Evolutionary conservation across 306 rosid species (phyloP).

Genomic region (Rubus idaeus): DNA sequence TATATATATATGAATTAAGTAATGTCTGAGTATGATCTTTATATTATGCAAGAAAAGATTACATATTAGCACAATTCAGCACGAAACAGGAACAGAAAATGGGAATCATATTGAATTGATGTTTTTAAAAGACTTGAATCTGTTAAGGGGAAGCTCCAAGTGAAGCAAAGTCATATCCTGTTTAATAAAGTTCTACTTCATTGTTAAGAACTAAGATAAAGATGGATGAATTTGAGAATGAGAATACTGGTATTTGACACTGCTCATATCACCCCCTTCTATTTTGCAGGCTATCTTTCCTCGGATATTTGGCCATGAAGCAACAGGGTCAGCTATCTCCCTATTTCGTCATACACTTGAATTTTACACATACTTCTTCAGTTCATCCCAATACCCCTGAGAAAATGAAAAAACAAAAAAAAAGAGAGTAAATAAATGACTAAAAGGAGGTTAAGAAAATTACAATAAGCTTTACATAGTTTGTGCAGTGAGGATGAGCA

Average conservation of each 20-base stretch:
- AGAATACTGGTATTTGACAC: neutral
- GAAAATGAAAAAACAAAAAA: neutral
- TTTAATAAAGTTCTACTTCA: neutral
- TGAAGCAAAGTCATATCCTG: neutral
- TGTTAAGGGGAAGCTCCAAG: neutral
- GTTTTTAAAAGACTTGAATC: neutral
- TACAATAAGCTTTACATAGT: neutral
- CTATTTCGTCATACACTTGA: conserved; percentile 13
- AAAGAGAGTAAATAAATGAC: neutral
- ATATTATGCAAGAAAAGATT: neutral
- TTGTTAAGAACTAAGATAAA: neutral
- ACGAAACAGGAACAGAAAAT: neutral
- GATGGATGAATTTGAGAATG: neutral
- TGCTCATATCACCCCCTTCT: neutral
- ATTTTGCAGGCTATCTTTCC: conserved; percentile 84
- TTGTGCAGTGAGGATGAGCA: neutral
- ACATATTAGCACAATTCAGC: neutral
- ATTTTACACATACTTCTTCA: conserved; percentile 2
- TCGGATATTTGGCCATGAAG: conserved; percentile 97
- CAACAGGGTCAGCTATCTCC: conserved; percentile 65
- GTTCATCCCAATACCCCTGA: neutral
- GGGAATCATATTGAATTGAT: neutral
- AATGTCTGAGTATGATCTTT: neutral
- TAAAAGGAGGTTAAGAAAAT: neutral
- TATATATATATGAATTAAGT: neutral